Conservation (phyloP, 345 rosid species). For the Syzygium jambos region DNA sequence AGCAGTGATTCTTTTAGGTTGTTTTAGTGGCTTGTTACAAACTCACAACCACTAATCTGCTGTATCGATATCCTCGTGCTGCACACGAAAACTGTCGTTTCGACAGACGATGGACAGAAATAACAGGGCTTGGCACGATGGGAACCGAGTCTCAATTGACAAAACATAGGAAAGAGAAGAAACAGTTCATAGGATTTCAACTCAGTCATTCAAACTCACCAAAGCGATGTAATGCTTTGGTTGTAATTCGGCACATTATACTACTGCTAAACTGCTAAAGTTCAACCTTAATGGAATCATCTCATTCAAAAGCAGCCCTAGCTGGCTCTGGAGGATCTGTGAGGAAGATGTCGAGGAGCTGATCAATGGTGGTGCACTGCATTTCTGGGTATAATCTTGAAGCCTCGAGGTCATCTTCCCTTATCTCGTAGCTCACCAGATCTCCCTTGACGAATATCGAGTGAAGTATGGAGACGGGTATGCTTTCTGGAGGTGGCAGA, state of each 20-base stretch:
- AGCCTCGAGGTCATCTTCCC: conserved; percentile 15
- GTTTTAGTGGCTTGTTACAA: not conserved
- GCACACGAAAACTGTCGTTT: not conserved
- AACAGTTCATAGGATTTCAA: not conserved
- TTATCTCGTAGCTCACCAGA: conserved; percentile 5
- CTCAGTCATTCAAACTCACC: not conserved
- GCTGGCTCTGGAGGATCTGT: conserved; percentile 12
- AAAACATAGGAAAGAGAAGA: not conserved
- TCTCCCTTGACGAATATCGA: conserved; percentile 13
- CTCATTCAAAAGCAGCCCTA: conserved; percentile 4
- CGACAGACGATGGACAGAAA: not conserved
- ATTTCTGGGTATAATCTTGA: conserved; percentile 18
- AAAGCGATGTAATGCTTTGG: not conserved
- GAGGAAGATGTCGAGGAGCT: conserved; percentile 28
- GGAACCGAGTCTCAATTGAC: not conserved
- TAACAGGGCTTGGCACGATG: not conserved
- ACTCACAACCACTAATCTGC: not conserved
- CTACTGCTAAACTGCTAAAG: not conserved
- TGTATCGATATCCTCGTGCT: rapidly evolving
- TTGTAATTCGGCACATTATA: not conserved
- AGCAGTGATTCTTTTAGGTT: not conserved
- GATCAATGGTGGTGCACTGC: conserved; percentile 4
- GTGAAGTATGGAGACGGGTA: conserved; percentile 13
- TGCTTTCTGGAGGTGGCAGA: conserved; percentile 15
- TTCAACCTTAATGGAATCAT: not conserved